Evolutionary conservation across 2,329 filamentous ascomycete species (phyloP), one percentile per base, ranked within the genome.

Genomic region (Colletotrichum abscissum): DNA sequence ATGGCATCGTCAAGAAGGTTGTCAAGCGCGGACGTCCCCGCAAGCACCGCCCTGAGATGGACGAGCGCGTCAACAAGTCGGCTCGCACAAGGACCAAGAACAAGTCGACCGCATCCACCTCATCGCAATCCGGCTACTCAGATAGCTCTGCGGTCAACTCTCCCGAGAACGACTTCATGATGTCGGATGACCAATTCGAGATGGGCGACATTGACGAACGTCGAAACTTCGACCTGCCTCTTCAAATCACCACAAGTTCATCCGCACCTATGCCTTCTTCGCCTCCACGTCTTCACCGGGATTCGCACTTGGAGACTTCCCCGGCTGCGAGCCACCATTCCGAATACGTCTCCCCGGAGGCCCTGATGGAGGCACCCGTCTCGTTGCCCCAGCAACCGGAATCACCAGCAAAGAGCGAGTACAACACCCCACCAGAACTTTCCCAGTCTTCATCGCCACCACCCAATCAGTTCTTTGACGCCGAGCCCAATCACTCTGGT

Each of bases 1-100:
- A 97, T 75, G 95, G 95, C 52, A 85, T 90, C 16, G 88, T 90
- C 7, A 85, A 89, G 63, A 91, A 90, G 79, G 84, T 87, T 7
- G 89, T 89, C 56, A 91, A 91, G 84, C 86, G 89, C n/a, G 91
- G 91, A 9, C 85, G 91, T 22, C 91, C 91, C 6, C 87, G 90
- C 75, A 92, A 92, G 85, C 85, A 88, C 75, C 82, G 90, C 7
- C 90, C 90, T 0, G 89, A 91, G 59, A 82, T 88, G 79, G 88
- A 89, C 5, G 82, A 88, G 63, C 86, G 90, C 9, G 81, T 87
- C 66, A 87, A 90, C 2, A 92, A 92, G 82, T 86, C 88, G n/a
- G 81, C 86, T 1, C 83, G 86, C 59, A 90, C 88, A 0, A 84
- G 89, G 57, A 84, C 81, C 77, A 91, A 89, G 84, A 90, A 90